Conservation (phyloP, 805 yeast genomes). For the Kodamaea hsintzibuensis region DNA sequence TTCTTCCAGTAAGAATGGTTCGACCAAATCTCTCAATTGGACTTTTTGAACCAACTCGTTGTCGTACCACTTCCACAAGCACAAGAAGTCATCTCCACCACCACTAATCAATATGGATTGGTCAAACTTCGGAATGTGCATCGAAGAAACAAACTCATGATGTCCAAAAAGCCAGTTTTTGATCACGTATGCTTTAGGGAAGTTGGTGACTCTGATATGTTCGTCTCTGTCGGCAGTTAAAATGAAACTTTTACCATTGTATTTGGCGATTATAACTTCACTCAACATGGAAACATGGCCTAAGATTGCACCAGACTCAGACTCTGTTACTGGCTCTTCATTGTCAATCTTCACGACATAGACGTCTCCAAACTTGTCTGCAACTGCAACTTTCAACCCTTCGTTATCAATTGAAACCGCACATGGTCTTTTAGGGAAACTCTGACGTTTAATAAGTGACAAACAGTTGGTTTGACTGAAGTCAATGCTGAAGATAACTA, state of each 20-base stretch:
- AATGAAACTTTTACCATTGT: conserved; percentile 49
- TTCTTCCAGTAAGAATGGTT: conserved; percentile 47
- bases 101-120: conserved; percentile 64
- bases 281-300: conserved; percentile 98
- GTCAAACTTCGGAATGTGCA: conserved; percentile 57
- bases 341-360: conserved; percentile 55
- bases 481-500: conserved; percentile 55
- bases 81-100: conserved; percentile 84
- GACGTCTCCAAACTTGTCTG: conserved; percentile 97
- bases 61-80: conserved; percentile 76
- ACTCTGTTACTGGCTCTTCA: conserved; percentile 40
- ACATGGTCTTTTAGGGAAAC: conserved; percentile 91
- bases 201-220: conserved; percentile 82
- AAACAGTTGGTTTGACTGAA: conserved; percentile 44
- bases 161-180: conserved; percentile 88
- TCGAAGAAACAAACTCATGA: conserved; percentile 71
- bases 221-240: conserved; percentile 94
- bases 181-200: conserved; percentile 75
- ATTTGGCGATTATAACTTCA: conserved; percentile 53
- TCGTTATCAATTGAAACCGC: conserved; percentile 63
- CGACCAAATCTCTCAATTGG: conserved; percentile 43
- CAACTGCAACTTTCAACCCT: conserved; percentile 58
- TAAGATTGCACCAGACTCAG: conserved; percentile 61
- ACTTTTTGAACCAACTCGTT: conserved; percentile 48
- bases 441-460: conserved; percentile 62